phyloP scores from a whole-genome alignment of 139 green algal species.

The Limnomonas spitsbergensis region DNA sequence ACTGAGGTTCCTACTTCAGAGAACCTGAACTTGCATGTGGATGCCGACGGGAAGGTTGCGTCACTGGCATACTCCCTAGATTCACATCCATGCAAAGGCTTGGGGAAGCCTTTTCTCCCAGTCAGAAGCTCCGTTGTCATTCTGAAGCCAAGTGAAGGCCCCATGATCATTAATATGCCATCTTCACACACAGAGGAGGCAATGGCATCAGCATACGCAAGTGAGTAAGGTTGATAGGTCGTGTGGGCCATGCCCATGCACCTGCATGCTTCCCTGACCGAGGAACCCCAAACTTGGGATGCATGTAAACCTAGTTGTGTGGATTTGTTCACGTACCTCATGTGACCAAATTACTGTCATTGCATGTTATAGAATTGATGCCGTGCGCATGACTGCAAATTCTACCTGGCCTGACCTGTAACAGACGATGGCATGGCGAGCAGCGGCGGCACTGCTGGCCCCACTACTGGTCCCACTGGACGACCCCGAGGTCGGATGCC shows the following conservation, averaged over 20 bases:
- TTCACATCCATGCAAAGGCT: background rate
- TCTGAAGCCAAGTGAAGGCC: background rate
- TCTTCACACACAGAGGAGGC: background rate
- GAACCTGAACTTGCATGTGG: background rate
- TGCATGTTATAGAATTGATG: no score
- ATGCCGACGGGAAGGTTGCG: background rate
- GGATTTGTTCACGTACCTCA: no score
- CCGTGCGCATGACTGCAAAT: no score
- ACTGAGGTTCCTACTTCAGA: background rate
- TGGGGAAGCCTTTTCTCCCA: background rate
- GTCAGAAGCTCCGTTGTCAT: background rate
- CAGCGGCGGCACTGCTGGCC: background rate
- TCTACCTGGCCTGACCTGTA: no score
- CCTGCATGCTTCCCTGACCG: no score
- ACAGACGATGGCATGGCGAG: background rate
- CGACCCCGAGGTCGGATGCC: no score
- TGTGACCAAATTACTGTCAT: no score
- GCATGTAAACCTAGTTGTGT: no score
- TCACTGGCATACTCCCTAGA: background rate
- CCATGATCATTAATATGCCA: background rate
- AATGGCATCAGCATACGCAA: no score
- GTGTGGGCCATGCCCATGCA: no score
- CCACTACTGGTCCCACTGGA: background rate
- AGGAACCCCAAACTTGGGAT: no score
- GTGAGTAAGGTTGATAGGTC: no score